Evolutionary conservation across 345 rosid species (phyloP).

Genomic region (Euphorbia pulcherrima): DNA sequence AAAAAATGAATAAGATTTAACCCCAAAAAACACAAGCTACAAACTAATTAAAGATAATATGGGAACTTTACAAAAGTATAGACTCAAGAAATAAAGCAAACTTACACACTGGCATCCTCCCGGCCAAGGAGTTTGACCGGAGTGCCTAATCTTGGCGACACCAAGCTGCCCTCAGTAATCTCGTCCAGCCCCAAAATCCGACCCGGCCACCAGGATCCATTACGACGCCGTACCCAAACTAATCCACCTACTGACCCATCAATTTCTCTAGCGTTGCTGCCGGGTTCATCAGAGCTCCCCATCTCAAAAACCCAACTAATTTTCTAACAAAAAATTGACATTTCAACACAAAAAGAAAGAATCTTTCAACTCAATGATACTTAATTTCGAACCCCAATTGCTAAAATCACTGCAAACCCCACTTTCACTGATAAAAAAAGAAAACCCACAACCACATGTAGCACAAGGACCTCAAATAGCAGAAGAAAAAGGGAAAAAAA

Average conservation of each 20-base stretch:
- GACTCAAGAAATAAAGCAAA: constrained; percentile 15
- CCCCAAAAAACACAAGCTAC: neutral
- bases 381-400: constrained; percentile 17
- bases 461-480: constrained; percentile 6
- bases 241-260: constrained; percentile 82
- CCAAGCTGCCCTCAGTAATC: constrained; percentile 63
- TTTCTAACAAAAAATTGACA: constrained; percentile 9
- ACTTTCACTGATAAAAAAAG: constrained; percentile 21
- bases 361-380: constrained; percentile 24
- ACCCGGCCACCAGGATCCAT: constrained; percentile 99
- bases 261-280: constrained; percentile 41
- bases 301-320: constrained; percentile 36
- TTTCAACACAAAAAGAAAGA: constrained; percentile 12
- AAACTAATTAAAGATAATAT: neutral
- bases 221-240: constrained; percentile 97
- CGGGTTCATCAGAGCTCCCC: constrained; percentile 68
- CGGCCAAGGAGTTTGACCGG: constrained; percentile 98
- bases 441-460: constrained; percentile 29
- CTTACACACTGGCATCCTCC: constrained; percentile 93
- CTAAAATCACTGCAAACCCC: constrained; percentile 23
- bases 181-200: constrained; percentile 72
- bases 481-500: neutral
- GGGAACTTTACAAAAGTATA: neutral
- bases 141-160: constrained; percentile 79
- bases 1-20: neutral